Base-by-base conservation (phyloP, 306 rosid species). In the Rosa lucieae region DNA sequence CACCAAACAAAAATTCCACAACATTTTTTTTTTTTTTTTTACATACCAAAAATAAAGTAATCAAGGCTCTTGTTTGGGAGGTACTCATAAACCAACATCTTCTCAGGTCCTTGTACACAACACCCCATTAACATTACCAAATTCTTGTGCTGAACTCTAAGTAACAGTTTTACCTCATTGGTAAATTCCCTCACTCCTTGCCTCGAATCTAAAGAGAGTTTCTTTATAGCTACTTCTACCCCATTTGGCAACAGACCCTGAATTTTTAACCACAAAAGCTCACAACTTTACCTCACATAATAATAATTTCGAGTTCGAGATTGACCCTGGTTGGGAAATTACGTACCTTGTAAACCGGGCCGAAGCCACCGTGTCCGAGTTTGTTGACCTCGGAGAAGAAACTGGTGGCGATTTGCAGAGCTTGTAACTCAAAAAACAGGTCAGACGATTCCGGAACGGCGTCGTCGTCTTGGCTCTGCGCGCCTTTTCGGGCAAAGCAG, bases 311-410 rank as follows among this genome's bases (percentile, higher is more conserved):
- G 32, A 29, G 32, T 29, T 29, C 32, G 32, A 29, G 37, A 35
- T 14, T 44, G 5, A 5, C 52, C 59, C 21, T 3, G 59, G 29
- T 2, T 3, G 6, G 10, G 14, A 35, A 75, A 13, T 21, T 5
- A 29, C 46, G 42, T 46, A 94, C 98, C 98, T 89, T 93, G 86
- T 78, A 93, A 29, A 93, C 98, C 6, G 97, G 96, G 8, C 98
- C 98, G 73, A 94, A 94, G n/a, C 98, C 98, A 8, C 98, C 98
- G 68, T 89, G 97, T 23, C 98, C 98, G 56, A 94, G 93, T 71
- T 88, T 86, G 77, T 94, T 94, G 48, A 82, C 71, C 6, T 84
- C 86, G 69, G 94, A 88, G 89, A 94, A 94, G 85, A 85, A 89
- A 75, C 87, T 84, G 68, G 98, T 92, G 46, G 98, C 98, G 44